Evolutionary conservation across 176 grass and related monocot genomes (phyloP), one percentile per base, ranked within the genome.

Genomic region (Tillandsia leiboldiana): DNA sequence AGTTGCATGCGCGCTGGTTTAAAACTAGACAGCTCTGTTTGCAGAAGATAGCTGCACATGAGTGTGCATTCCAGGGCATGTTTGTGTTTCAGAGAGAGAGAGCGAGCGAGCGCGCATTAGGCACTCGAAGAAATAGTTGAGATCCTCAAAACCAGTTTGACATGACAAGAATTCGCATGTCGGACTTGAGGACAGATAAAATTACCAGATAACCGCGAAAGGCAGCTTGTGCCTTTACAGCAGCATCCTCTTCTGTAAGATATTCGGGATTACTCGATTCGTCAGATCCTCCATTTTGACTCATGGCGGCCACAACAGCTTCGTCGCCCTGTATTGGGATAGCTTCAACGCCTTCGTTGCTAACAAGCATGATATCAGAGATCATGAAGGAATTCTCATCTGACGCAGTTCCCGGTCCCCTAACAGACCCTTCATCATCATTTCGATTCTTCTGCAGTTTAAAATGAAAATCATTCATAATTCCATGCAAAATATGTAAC

Each of bases 201-300:
- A 58, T 73, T 90, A 85, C 93, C 93, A 87, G 83, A 77, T 92
- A 97, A 81, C 89, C 93, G 68, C 93, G 89, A 71, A 92, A 97
- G 70, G 93, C 89, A 51, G 93, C 86, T 58, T 97, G 93, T 65
- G 93, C 86, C 84, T 85, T 92, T 29, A 77, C 70, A 68, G 93
- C 89, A 80, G 93, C 93, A 73, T 85, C 67, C 67, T 92, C 82
- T 81, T 92, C 86, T 66, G 70, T 74, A 65, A 74, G 26, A 68
- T 85, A 78, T 64, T 63, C 77, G 26, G 75, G 62, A 79, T 74
- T 63, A 53, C 74, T 48, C 24, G 71, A 83, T 73, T 76, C 11
- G 48, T 70, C 61, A n/a, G 73, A 65, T 23, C 70, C 72, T 73
- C 64, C 3, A 81, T 14, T 73, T 82, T 75, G 81, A 79, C 26